Percentiles rank a stretch among this genome's conserved stretches.
phyloP scores from a whole-genome alignment of 257 asterid species.

The Oldenlandia corymbosa region DNA sequence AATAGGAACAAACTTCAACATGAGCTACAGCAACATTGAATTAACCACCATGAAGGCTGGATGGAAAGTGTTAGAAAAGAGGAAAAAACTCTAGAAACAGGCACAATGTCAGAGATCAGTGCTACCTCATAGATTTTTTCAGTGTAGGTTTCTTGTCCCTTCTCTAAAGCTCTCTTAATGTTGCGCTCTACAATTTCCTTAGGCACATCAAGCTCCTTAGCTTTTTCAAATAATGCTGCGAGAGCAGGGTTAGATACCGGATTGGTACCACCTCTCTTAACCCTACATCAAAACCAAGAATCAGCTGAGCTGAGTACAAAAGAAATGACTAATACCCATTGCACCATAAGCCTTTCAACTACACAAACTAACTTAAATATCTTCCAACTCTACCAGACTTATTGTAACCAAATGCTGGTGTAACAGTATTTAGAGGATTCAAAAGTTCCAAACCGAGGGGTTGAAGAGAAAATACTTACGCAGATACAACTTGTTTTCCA shows the following conservation, averaged over 20 bases:
- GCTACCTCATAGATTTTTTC: slow-evolving; percentile 86
- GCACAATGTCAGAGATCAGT: slow-evolving; percentile 5
- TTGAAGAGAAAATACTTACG: slow-evolving; percentile 49
- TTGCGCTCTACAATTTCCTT: slow-evolving; percentile 79
- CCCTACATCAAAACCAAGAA: slow-evolving; percentile 38
- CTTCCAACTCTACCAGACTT: background rate
- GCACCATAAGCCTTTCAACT: background rate
- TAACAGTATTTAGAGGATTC: background rate
- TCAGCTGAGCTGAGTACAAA: background rate
- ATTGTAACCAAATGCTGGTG: background rate
- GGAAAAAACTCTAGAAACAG: background rate
- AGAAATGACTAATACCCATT: background rate
- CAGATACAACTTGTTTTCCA: slow-evolving; percentile 92
- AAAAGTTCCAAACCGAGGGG: background rate
- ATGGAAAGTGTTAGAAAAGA: background rate
- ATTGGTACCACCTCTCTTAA: slow-evolving; percentile 80
- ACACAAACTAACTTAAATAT: too few relatives aligned
- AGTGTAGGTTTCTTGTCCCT: slow-evolving; percentile 78
- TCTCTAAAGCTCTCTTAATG: slow-evolving; percentile 85
- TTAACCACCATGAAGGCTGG: background rate
- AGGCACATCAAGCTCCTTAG: slow-evolving; percentile 88
- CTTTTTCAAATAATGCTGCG: slow-evolving; percentile 75
- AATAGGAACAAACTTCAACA: background rate
- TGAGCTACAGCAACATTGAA: background rate
- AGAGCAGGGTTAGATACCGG: slow-evolving; percentile 70